These are phyloP conservation scores for Wickerhamiella occidentalis DNA, from an alignment of 805 yeast species.

Conservation along the genomic window DNA sequence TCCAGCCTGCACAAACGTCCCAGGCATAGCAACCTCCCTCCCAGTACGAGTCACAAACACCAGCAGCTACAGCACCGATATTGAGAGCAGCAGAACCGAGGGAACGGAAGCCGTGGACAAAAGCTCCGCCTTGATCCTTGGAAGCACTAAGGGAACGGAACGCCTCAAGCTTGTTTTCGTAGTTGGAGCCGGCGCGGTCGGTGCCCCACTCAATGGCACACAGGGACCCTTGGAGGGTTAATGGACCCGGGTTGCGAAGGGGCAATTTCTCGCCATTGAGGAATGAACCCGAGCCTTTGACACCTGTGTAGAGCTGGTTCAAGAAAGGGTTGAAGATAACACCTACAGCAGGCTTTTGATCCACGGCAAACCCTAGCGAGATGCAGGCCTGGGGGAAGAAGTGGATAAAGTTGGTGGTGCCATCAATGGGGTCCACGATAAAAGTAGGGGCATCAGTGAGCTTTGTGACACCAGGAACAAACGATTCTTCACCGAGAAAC, in stretches of 20 bases:
- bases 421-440: constrained; percentile 54
- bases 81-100: constrained; percentile 58
- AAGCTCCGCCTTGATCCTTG: constrained; percentile 38
- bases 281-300: constrained; percentile 44
- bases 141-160: constrained; percentile 35
- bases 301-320: constrained; percentile 41
- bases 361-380: constrained; percentile 44
- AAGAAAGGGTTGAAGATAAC: constrained; percentile 53
- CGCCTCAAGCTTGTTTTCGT: constrained; percentile 38
- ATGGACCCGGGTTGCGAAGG: constrained; percentile 26
- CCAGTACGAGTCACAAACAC: constrained; percentile 51
- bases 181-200: constrained; percentile 42
- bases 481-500: constrained; percentile 54
- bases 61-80: constrained; percentile 45
- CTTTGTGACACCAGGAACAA: constrained; percentile 36
- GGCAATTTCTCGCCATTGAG: constrained; percentile 37
- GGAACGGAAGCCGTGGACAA: constrained; percentile 49
- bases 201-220: constrained; percentile 52
- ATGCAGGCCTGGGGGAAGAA: constrained; percentile 51
- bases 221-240: constrained; percentile 40
- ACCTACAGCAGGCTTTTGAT: constrained; percentile 43
- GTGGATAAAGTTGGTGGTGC: constrained; percentile 55
- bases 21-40: constrained; percentile 60
- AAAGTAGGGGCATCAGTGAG: constrained; percentile 46
- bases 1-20: constrained; percentile 64